phyloP scores from a whole-genome alignment of 2,329 filamentous ascomycete genomes.

The Aspergillus niger region DNA sequence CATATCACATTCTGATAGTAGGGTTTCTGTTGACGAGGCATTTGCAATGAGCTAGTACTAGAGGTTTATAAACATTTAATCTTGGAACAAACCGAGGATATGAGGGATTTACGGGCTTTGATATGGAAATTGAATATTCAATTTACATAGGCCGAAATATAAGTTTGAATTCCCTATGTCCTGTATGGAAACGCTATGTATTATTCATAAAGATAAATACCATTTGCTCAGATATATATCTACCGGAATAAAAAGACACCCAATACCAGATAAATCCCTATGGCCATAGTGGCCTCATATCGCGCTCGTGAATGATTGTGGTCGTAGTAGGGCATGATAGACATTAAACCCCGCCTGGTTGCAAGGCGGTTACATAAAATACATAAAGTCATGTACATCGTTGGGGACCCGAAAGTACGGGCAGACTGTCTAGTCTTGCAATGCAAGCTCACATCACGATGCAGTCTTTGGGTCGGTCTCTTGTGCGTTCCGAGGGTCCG shows the following conservation, averaged over 20 bases:
- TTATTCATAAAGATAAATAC: background rate
- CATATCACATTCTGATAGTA: too few relatives aligned
- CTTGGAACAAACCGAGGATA: too few relatives aligned
- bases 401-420: background rate
- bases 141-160: too few relatives aligned
- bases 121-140: too few relatives aligned
- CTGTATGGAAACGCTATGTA: background rate
- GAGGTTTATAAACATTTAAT: too few relatives aligned
- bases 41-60: too few relatives aligned
- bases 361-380: slow-evolving; percentile 14
- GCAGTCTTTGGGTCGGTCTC: slow-evolving; percentile 46
- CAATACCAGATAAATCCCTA: background rate
- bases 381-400: slow-evolving; percentile 9
- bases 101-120: too few relatives aligned
- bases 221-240: background rate
- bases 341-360: slow-evolving; percentile 17
- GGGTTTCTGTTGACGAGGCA: too few relatives aligned
- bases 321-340: slow-evolving; percentile 7
- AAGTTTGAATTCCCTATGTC: background rate
- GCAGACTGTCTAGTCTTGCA: background rate
- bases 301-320: slow-evolving; percentile 8
- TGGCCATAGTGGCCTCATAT: background rate
- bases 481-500: slow-evolving; percentile 22
- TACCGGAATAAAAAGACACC: background rate
- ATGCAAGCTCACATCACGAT: slow-evolving; percentile 42